A percentile compares a stretch with the other conserved stretches of the same genome.
Evolutionary conservation across 2,329 filamentous ascomycete species (phyloP).

Genomic region (Mycogone perniciosa): DNA sequence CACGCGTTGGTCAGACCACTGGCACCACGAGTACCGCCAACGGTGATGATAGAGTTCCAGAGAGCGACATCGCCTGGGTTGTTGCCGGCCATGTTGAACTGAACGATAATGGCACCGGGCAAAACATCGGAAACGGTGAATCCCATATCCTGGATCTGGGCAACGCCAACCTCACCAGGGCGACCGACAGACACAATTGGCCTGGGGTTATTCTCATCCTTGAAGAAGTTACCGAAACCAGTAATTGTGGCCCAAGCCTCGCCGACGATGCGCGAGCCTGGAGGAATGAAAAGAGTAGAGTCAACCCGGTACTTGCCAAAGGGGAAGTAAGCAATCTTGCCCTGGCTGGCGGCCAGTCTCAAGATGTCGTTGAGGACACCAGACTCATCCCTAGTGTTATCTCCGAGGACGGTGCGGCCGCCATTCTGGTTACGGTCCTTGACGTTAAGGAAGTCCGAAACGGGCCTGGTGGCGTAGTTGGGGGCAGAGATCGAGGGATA

Average conservation of each 20-base stretch:
- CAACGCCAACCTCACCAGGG: constrained; percentile 41
- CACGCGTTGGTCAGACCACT: constrained; percentile 34
- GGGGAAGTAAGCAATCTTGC: constrained; percentile 25
- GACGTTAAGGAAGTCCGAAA: constrained; percentile 26
- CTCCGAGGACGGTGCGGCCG: constrained; percentile 28
- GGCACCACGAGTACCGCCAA: constrained; percentile 37
- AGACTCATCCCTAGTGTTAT: constrained; percentile 33
- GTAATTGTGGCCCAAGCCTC: constrained; percentile 48
- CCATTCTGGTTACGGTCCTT: constrained; percentile 32
- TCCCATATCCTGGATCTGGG: constrained; percentile 46
- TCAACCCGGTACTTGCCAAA: constrained; percentile 24
- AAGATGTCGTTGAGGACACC: constrained; percentile 33
- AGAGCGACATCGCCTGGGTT: constrained; percentile 44
- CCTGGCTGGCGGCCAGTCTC: constrained; percentile 26
- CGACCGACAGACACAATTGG: constrained; percentile 47
- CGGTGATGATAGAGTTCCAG: constrained; percentile 40
- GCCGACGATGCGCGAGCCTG: constrained; percentile 46
- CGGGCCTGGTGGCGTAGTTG: constrained; percentile 30
- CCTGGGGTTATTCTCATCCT: constrained; percentile 41
- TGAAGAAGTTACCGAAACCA: constrained; percentile 35
- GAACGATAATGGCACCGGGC: constrained; percentile 33
- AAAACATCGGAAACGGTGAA: constrained; percentile 44
- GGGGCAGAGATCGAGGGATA: constrained; percentile 33
- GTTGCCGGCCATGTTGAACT: constrained; percentile 44
- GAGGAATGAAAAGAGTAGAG: constrained; percentile 21